Conservation (phyloP, 2,329 filamentous ascomycete genomes). For the Arthrobotrys iridis region DNA sequence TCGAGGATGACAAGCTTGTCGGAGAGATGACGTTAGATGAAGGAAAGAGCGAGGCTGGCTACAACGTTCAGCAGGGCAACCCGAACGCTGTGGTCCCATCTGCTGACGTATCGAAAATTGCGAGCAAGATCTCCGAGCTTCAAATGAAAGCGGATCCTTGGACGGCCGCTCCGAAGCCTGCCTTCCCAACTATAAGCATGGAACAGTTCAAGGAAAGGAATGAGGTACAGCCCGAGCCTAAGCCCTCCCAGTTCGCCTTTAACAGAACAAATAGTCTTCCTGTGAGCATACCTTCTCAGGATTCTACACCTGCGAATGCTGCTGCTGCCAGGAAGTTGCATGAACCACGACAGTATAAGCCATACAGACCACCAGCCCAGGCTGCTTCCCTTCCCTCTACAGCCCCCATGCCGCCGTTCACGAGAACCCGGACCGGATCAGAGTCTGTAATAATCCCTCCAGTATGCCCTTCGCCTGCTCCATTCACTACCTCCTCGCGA, state of each 20-base stretch:
- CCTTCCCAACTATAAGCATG: slow-evolving; percentile 42
- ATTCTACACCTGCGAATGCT: neutral
- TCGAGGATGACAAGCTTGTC: slow-evolving; percentile 48
- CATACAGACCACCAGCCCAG: slow-evolving; percentile 41
- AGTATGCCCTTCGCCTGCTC: slow-evolving; percentile 40
- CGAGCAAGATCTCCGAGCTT: slow-evolving; percentile 48
- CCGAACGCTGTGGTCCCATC: slow-evolving; percentile 47
- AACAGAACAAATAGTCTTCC: slow-evolving; percentile 45
- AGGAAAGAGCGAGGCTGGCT: slow-evolving; percentile 30
- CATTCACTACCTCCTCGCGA: neutral
- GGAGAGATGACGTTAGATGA: slow-evolving; percentile 44
- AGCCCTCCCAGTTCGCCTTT: slow-evolving; percentile 31
- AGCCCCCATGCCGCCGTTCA: slow-evolving; percentile 13
- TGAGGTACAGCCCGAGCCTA: slow-evolving; percentile 9
- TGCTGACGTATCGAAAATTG: slow-evolving; percentile 46
- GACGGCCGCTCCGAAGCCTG: slow-evolving; percentile 36
- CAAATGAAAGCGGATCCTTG: slow-evolving; percentile 49
- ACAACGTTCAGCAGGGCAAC: slow-evolving; percentile 49
- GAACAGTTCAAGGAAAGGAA: slow-evolving; percentile 51
- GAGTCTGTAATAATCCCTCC: slow-evolving; percentile 22
- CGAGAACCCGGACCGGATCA: slow-evolving; percentile 27
- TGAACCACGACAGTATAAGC: slow-evolving; percentile 44
- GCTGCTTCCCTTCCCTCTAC: neutral
- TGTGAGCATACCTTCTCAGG: slow-evolving; percentile 25
- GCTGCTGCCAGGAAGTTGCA: slow-evolving; percentile 16